Evolutionary conservation across 306 rosid genomes (phyloP), one percentile per base, ranked within the genome.

Genomic region (Acmispon strigosus): DNA sequence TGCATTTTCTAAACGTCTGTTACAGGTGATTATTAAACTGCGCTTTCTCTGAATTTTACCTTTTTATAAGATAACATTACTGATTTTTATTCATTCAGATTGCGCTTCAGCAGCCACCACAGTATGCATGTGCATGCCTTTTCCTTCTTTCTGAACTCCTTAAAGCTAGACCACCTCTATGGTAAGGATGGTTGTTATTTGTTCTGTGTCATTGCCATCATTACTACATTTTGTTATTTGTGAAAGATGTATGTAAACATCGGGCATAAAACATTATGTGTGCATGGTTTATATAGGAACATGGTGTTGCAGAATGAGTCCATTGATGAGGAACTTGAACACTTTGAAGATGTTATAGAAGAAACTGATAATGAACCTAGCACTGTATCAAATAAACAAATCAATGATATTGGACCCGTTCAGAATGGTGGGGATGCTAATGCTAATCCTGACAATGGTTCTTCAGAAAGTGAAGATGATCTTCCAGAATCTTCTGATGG

Each of bases 61-160:
- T 22, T 36, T 12, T 7, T 52, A 7, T 62, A 3, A 15, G 61
- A 47, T 67, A 63, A 51, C 44, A 50, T 6, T 49, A 14, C 15
- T 74, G 36, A 16, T 9, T 32, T 48, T 75, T 64, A n/a, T 65
- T 58, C 57, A 12, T 52, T 67, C 96, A 94, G 99, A 71, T 94
- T 39, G 91, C 97, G 3, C 97, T 94, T 76, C 99, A 94, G 78
- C 97, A 91, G 83, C 97, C 96, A 2, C 92, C 99, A 48, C 99
- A 91, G 50, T 91, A 81, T 82, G 88, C 96, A n/a, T 94, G 99
- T 66, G 97, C 96, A 32, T 91, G 91, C 75, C 89, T 94, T 53
- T 94, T 94, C 78, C 92, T 94, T 78, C 92, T 94, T 39, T 94
- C 99, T 50, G 99, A 94, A 83, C 91, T 86, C 78, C 90, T 94